These are phyloP conservation scores for Davidsoniella neocaledoniae DNA, from an alignment of 2,329 filamentous ascomycete species.

Conservation along the genomic window DNA sequence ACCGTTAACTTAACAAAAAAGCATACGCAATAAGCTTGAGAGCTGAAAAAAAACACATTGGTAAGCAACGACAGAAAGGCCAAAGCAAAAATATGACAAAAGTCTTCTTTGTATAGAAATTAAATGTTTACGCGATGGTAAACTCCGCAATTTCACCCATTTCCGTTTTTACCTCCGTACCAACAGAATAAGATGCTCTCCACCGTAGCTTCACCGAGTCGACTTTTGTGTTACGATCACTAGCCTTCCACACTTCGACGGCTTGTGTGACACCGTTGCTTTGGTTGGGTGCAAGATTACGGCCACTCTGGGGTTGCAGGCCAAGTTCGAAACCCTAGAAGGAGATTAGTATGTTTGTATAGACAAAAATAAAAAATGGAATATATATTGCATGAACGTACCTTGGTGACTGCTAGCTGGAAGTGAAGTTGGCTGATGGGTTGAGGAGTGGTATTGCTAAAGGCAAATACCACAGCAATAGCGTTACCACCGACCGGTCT, in stretches of 20 bases:
- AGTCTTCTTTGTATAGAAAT: not conserved
- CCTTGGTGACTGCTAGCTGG: conserved; percentile 86
- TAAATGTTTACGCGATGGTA: conserved; percentile 41
- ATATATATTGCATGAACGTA: conserved; percentile 22
- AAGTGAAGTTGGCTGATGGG: conserved; percentile 70
- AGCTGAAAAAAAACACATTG: not conserved
- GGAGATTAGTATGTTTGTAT: conserved; percentile 12
- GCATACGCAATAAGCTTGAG: not conserved
- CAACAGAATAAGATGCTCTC: conserved; percentile 66
- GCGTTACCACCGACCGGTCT: conserved; percentile 33
- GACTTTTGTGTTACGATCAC: conserved; percentile 51
- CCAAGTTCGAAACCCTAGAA: conserved; percentile 60
- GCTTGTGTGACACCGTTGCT: conserved; percentile 63
- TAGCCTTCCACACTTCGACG: conserved; percentile 58
- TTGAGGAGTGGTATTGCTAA: conserved; percentile 63
- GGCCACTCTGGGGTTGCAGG: conserved; percentile 71
- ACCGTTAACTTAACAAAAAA: not conserved
- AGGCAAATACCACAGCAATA: conserved; percentile 58
- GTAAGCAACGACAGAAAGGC: not conserved
- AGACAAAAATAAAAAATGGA: not conserved
- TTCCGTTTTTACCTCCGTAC: conserved; percentile 50
- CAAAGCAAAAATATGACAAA: not conserved
- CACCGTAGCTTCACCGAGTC: conserved; percentile 76
- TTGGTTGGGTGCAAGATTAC: conserved; percentile 56
- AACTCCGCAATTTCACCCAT: conserved; percentile 73